These are phyloP conservation scores for Candida ovalis DNA, from an alignment of 805 yeast genomes.

Conservation along the genomic window DNA sequence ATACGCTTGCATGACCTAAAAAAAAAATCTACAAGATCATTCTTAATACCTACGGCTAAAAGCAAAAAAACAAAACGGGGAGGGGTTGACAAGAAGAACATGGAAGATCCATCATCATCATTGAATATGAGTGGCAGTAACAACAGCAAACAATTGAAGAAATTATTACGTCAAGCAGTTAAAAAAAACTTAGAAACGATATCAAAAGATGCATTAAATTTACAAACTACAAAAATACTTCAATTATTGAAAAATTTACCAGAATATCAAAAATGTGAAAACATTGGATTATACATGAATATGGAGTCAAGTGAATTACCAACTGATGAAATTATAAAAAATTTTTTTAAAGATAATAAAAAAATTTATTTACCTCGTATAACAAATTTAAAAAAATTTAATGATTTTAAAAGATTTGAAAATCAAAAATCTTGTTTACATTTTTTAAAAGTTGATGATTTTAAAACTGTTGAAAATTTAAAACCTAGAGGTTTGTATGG, in stretches of 20 bases:
- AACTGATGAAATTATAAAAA: conserved; percentile 50
- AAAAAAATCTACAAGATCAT: too few relatives aligned
- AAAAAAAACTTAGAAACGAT: neutral
- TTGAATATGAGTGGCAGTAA: neutral
- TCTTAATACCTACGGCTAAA: too few relatives aligned
- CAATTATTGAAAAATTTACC: conserved; percentile 1
- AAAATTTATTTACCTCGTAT: conserved; percentile 54
- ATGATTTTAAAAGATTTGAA: conserved; percentile 21
- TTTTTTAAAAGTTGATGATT: conserved; percentile 48
- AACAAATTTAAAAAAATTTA: conserved; percentile 28
- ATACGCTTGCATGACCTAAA: too few relatives aligned
- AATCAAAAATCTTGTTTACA: conserved; percentile 43
- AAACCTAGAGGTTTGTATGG: conserved; percentile 66
- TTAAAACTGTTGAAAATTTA: conserved; percentile 41
- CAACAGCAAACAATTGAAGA: neutral
- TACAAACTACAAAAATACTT: neutral
- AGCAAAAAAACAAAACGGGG: neutral
- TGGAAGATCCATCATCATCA: too few relatives aligned
- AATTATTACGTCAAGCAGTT: neutral
- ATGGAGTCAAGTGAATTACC: conserved; percentile 71
- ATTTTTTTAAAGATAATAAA: conserved; percentile 47
- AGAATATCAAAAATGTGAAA: conserved; percentile 38
- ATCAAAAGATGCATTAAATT: neutral
- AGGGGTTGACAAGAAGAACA: too few relatives aligned
- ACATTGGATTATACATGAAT: conserved; percentile 68